Conservation (phyloP, 352 stramenopile genomes). For the Phytophthora hybrid region DNA sequence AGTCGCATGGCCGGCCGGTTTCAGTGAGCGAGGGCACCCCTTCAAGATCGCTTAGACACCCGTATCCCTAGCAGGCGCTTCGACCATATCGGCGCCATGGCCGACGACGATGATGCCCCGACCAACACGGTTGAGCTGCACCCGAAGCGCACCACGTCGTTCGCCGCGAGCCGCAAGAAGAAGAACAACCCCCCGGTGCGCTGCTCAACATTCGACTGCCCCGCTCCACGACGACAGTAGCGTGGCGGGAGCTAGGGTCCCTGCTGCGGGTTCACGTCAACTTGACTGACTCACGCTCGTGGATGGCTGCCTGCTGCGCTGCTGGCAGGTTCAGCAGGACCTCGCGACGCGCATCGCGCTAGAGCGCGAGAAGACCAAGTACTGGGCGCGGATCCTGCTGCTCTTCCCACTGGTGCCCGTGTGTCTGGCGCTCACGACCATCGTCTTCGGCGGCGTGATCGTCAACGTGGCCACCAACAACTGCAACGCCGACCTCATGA, state of each 20-base stretch:
- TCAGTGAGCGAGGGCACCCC: slow-evolving; percentile 5
- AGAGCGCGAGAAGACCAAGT: slow-evolving; percentile 75
- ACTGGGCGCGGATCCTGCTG: slow-evolving; percentile 71
- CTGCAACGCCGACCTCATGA: slow-evolving; percentile 75
- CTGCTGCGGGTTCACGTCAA: neutral
- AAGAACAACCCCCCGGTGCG: slow-evolving; percentile 38
- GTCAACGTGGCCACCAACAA: slow-evolving; percentile 73
- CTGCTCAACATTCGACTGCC: neutral
- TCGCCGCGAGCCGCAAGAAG: slow-evolving; percentile 53
- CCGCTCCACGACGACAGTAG: slow-evolving; percentile 2
- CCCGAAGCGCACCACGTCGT: slow-evolving; percentile 75
- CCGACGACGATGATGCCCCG: slow-evolving; percentile 3
- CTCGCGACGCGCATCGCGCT: slow-evolving; percentile 58
- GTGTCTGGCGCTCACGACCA: slow-evolving; percentile 64
- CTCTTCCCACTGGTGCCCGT: slow-evolving; percentile 73
- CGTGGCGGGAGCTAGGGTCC: slow-evolving; percentile 1
- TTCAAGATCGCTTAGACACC: slow-evolving; percentile 35
- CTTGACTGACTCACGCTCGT: slow-evolving; percentile 19
- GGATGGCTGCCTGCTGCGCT: neutral
- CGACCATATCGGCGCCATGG: neutral
- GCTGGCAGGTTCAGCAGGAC: slow-evolving; percentile 48
- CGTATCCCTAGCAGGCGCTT: neutral
- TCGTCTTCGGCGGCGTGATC: slow-evolving; percentile 70
- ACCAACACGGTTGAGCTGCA: slow-evolving; percentile 50
- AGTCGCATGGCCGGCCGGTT: slow-evolving; percentile 8